These are phyloP conservation scores for Sporisorium exsertum DNA, from an alignment of 1,284 basidiomycete species.

Conservation along the genomic window DNA sequence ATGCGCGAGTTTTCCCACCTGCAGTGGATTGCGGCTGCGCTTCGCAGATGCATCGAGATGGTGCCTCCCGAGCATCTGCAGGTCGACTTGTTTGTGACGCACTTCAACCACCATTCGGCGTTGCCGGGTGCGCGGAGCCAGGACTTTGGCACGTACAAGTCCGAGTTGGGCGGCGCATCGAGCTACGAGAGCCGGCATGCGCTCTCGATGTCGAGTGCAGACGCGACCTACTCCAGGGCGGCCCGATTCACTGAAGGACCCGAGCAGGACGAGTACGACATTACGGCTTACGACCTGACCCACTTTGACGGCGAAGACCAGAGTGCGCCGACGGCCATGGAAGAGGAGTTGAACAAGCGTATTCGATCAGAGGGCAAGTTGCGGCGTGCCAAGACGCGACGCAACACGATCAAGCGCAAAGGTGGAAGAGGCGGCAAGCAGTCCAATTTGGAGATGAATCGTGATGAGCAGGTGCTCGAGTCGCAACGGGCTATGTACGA, in stretches of 20 bases:
- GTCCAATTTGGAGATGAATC: slow-evolving; percentile 18
- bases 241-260: slow-evolving; percentile 68
- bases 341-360: slow-evolving; percentile 75
- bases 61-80: slow-evolving; percentile 76
- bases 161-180: slow-evolving; percentile 10
- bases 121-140: slow-evolving; percentile 15
- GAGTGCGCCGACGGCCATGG: slow-evolving; percentile 74
- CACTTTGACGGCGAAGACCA: slow-evolving; percentile 85
- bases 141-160: slow-evolving; percentile 10
- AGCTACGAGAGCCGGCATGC: slow-evolving; percentile 18
- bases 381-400: slow-evolving; percentile 73
- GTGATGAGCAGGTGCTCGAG: slow-evolving; percentile 43
- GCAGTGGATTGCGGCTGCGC: slow-evolving; percentile 81
- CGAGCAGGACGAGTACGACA: slow-evolving; percentile 71
- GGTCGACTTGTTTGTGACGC: slow-evolving; percentile 80
- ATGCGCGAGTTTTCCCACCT: slow-evolving; percentile 84
- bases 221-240: slow-evolving; percentile 18
- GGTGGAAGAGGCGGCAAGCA: slow-evolving; percentile 32
- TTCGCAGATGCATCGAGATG: slow-evolving; percentile 78
- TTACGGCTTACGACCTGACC: slow-evolving; percentile 78
- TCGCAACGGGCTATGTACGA: slow-evolving; percentile 53
- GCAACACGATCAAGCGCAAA: slow-evolving; percentile 48
- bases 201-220: slow-evolving; percentile 12
- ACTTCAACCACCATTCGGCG: slow-evolving; percentile 55
- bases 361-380: slow-evolving; percentile 79